Base-by-base conservation (phyloP, 2,329 filamentous ascomycete species). In the Keithomyces neogunnii region DNA sequence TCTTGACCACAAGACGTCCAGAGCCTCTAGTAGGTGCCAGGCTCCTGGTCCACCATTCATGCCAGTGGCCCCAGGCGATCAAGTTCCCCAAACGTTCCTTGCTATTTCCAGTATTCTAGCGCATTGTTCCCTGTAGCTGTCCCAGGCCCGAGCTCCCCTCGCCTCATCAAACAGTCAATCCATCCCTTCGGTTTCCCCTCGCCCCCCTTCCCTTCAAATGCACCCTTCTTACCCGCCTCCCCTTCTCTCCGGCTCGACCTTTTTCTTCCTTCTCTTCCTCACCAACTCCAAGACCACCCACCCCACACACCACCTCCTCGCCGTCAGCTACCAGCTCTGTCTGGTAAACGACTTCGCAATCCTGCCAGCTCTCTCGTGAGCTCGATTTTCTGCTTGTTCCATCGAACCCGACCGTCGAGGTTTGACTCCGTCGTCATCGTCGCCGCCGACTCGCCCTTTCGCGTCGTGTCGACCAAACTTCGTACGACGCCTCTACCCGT, bases 201-300 rank as follows among this genome's bases (percentile, higher is more conserved):
- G 7, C 39, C 31, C 11, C 31, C 44, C 29, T 13, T 35, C 30
- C 44, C 30, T 28, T 31, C 31, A 32, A 26, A 35, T 19, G 6
- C 19, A n/a, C 5, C 7, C 29, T 33, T 35, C 26, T 45, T 48
- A 19, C 19, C 19, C 19, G 19, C 49, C 49, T 39, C 42, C 7
- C 42, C 32, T 46, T 29, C 48, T 26, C 48, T n/a, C 47, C 35
- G 45, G 19, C 44, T 26, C 31, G 44, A 38, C 44, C 32, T 42
- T 46, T 48, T 48, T 48, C 45, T 45, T 54, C 51, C 52, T 49
- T 50, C 40, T 50, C 53, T 52, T 54, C 46, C 49, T 48, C 11
- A 38, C 51, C 19, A 19, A 19, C 55, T 54, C 52, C 46, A 36
- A 45, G 48, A 48, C 33, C 33, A 29, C 29, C 48, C 52, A 44